Percentiles rank a stretch among this genome's conserved stretches.
These are phyloP conservation scores for Sistotremastrum suecicum DNA, from an alignment of 768 basidiomycete species.

Conservation along the genomic window DNA sequence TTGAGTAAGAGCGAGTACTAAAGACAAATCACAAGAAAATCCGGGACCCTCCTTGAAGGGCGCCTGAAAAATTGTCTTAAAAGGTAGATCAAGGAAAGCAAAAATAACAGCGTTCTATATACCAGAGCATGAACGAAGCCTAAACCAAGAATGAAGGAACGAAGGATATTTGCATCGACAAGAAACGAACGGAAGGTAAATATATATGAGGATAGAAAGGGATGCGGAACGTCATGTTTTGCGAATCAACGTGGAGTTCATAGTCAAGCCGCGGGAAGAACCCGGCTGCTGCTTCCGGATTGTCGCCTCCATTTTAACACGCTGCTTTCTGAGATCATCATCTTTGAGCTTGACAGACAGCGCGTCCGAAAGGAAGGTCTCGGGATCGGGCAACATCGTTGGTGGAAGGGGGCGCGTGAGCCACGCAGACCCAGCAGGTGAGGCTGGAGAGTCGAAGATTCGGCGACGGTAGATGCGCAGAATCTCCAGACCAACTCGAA, in stretches of 20 bases:
- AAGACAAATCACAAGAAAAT: too few relatives aligned
- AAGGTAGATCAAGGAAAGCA: too few relatives aligned
- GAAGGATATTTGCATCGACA: slow-evolving; percentile 4
- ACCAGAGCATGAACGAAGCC: too few relatives aligned
- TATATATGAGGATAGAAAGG: too few relatives aligned
- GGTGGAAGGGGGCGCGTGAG: slow-evolving; percentile 37
- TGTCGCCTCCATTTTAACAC: slow-evolving; percentile 62
- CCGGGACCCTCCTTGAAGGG: too few relatives aligned
- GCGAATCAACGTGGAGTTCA: too few relatives aligned
- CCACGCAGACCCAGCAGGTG: slow-evolving; percentile 30
- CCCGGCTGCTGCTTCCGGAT: slow-evolving; percentile 36
- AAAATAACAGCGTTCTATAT: too few relatives aligned
- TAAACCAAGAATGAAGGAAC: background rate
- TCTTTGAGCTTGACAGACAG: slow-evolving; percentile 62
- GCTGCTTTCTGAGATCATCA: slow-evolving; percentile 64
- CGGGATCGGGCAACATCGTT: slow-evolving; percentile 45
- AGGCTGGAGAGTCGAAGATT: slow-evolving; percentile 36
- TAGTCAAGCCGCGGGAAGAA: too few relatives aligned
- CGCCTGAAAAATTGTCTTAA: too few relatives aligned
- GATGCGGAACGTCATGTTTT: too few relatives aligned
- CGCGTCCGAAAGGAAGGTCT: slow-evolving; percentile 46
- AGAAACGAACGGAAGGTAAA: too few relatives aligned
- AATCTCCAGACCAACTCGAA: slow-evolving; percentile 61
- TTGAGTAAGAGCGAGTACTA: too few relatives aligned
- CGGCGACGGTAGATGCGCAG: slow-evolving; percentile 44